phyloP scores from a whole-genome alignment of 495 filamentous ascomycete genomes.

The Podospora australis region DNA sequence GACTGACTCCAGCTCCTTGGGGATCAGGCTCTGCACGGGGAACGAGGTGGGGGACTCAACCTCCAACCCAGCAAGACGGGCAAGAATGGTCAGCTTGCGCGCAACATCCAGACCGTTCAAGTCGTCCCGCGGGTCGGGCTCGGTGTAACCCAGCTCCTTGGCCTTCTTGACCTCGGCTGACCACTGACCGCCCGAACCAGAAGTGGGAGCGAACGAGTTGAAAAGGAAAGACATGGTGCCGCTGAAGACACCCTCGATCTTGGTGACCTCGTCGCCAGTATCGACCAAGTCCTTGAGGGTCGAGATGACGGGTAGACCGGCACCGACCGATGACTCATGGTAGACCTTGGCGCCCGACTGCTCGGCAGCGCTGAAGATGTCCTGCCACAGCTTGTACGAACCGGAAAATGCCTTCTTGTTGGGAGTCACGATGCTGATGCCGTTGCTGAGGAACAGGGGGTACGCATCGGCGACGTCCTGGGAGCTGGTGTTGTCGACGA shows the following conservation, averaged over 20 bases:
- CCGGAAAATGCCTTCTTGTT: slow-evolving; percentile 97
- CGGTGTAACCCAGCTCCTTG: slow-evolving; percentile 91
- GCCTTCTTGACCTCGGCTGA: slow-evolving; percentile 83
- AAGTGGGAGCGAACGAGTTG: slow-evolving; percentile 80
- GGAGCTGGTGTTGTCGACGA: slow-evolving; percentile 93
- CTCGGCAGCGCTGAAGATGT: slow-evolving; percentile 64
- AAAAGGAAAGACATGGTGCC: slow-evolving; percentile 96
- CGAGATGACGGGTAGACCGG: slow-evolving; percentile 84
- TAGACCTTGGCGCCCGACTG: slow-evolving; percentile 67
- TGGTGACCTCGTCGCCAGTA: slow-evolving; percentile 79
- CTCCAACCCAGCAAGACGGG: slow-evolving; percentile 69
- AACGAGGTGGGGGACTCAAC: slow-evolving; percentile 75
- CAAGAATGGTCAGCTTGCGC: slow-evolving; percentile 91
- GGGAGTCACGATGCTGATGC: slow-evolving; percentile 86
- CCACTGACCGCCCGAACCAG: slow-evolving; percentile 66
- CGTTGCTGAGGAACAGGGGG: slow-evolving; percentile 65
- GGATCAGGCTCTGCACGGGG: slow-evolving; percentile 87
- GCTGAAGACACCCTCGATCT: slow-evolving; percentile 93
- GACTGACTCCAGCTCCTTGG: slow-evolving; percentile 68
- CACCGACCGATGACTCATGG: slow-evolving; percentile 90
- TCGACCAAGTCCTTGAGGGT: slow-evolving; percentile 83
- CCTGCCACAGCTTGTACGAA: slow-evolving; percentile 66
- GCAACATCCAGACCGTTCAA: slow-evolving; percentile 95
- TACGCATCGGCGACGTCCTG: slow-evolving; percentile 72
- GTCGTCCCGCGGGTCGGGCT: slow-evolving; percentile 93